These are phyloP conservation scores for Solanum virginianum DNA, from an alignment of 257 asterid species.

Conservation along the genomic window DNA sequence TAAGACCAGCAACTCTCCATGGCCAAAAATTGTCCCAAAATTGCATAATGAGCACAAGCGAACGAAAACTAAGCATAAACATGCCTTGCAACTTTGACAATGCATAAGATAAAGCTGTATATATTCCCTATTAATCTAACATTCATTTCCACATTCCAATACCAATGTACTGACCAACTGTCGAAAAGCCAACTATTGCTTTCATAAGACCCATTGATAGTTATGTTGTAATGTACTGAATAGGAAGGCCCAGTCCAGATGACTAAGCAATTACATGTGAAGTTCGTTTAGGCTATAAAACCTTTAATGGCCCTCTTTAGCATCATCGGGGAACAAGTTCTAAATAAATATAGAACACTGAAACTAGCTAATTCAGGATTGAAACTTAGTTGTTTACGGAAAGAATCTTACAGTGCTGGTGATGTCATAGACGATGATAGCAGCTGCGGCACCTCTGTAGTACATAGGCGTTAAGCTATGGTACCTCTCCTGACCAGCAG, in stretches of 20 bases:
- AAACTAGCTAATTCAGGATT: not conserved
- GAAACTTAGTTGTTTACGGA: not conserved
- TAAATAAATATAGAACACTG: not conserved
- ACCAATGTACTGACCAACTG: not conserved
- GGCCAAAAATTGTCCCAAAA: not conserved
- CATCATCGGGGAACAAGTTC: not conserved
- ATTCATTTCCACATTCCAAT: not conserved
- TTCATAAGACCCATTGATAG: not conserved
- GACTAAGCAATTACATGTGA: not conserved
- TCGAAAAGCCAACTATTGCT: not conserved
- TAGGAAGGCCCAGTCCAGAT: not conserved
- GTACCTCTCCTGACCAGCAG: conserved; percentile 97
- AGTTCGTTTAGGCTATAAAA: not conserved
- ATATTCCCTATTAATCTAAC: not conserved
- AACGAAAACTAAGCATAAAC: not conserved
- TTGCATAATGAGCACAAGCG: not conserved
- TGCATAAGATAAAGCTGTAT: not conserved
- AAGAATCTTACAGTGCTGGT: conserved; percentile 51
- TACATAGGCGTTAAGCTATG: conserved; percentile 99
- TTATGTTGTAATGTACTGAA: not conserved
- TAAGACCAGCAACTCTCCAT: not conserved
- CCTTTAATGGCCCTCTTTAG: not conserved
- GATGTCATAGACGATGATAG: conserved; percentile 81
- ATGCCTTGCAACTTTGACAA: not conserved
- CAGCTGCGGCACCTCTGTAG: conserved; percentile 95